Base-by-base conservation (phyloP, 176 grass and related monocot genomes). In the Melocanna baccifera region DNA sequence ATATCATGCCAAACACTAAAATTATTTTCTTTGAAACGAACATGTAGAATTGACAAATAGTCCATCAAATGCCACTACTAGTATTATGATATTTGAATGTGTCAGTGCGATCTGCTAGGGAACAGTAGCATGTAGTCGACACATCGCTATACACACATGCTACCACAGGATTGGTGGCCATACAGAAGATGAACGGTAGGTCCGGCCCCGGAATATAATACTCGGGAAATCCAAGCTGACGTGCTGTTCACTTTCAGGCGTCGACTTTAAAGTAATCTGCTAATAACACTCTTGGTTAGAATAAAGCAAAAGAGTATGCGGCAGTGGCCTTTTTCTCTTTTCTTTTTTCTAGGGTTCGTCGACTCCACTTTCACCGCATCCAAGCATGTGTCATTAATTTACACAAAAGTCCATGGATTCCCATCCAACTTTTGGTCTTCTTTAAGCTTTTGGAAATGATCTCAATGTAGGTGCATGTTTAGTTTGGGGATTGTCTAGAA, bases 251-350 rank as follows among this genome's bases (percentile, higher is more conserved):
- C 73, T 81, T 78, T 72, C 32, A 18, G 18, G 72, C 23, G 51
- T 78, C 80, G 32, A 52, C 22, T 67, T 67, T 78, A 84, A 80
- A 51, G 48, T 81, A 80, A 67, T 67, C 22, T 15, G 25, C 16
- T 20, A 6, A 4, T 67, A 39, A 52, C 53, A 67, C 19, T 32
- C 9, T 29, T 61, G 45, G 26, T 72, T 88, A 73, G 47, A 80
- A 89, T 80, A 84, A 84, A 85, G 82, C 52, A 69, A 85, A 85
- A 85, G 62, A 69, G 30, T 39, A 76, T 76, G 77, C 41, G 30
- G 19, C 12, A 42, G 9, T 69, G 77, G 2, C 42, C 42, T 70
- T 26, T 58, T 19, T 83, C 41, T 28, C 23, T 46, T 32, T 58
- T 40, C 43, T 46, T 67, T 84, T 87, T 20, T 62, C 70, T 73